phyloP scores from a whole-genome alignment of 352 stramenopile species.

The Lagenidium sp. region DNA sequence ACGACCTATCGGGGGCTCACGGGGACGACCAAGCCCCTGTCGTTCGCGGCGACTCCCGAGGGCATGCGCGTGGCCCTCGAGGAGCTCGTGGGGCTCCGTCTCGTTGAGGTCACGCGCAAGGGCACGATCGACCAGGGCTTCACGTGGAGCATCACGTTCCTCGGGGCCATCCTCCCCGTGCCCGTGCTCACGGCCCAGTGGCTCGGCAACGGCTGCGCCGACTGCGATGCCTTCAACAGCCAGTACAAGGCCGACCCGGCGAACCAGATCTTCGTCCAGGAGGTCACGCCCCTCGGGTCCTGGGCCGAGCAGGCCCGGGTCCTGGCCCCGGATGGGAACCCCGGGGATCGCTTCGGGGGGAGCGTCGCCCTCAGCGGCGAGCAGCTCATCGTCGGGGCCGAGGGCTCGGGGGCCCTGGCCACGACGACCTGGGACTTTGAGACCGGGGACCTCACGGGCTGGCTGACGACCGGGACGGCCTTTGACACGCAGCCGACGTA shows the following conservation, averaged over 20 bases:
- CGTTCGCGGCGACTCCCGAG: slow-evolving; percentile 46
- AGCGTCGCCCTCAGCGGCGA: slow-evolving; percentile 72
- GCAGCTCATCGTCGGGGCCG: slow-evolving; percentile 66
- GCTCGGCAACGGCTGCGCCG: slow-evolving; percentile 45
- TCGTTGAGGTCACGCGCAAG: slow-evolving; percentile 71
- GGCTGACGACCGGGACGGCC: slow-evolving; percentile 87
- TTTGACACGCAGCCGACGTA: slow-evolving; percentile 94
- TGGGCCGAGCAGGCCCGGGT: slow-evolving; percentile 62
- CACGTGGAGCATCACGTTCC: slow-evolving; percentile 75
- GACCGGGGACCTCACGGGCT: slow-evolving; percentile 92
- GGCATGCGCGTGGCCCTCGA: slow-evolving; percentile 81
- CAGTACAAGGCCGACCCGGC: slow-evolving; percentile 37
- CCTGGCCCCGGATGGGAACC: slow-evolving; percentile 54
- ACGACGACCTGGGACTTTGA: slow-evolving; percentile 97
- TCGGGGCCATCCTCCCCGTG: slow-evolving; percentile 57
- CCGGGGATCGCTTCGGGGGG: slow-evolving; percentile 65
- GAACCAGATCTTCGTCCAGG: slow-evolving; percentile 42
- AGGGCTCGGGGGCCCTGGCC: slow-evolving; percentile 50
- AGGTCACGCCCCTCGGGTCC: slow-evolving; percentile 36
- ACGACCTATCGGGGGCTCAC: slow-evolving; percentile 48
- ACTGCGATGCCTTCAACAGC: slow-evolving; percentile 72
- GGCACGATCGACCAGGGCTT: slow-evolving; percentile 73
- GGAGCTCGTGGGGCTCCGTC: slow-evolving; percentile 56
- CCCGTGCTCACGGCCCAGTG: slow-evolving; percentile 55
- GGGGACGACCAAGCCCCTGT: slow-evolving; percentile 48